phyloP scores from a whole-genome alignment of 2,329 filamentous ascomycete genomes.

The Pseudogymnoascus verrucosus region DNA sequence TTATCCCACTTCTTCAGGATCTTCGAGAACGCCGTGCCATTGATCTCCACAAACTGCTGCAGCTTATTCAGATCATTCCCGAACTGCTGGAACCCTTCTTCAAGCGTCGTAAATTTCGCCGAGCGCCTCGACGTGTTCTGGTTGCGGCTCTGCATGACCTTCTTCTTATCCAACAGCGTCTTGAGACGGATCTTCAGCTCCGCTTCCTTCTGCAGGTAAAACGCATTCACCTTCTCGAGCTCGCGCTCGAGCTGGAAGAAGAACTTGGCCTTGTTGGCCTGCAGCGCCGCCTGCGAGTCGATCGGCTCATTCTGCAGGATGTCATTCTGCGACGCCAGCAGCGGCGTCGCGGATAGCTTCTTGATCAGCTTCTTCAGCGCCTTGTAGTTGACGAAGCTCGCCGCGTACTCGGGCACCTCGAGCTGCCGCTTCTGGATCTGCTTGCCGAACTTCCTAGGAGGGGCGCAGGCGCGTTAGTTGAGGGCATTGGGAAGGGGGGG shows the following conservation, averaged over 20 bases:
- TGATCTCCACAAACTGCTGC: constrained; percentile 97
- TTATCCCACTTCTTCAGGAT: constrained; percentile 99
- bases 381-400: constrained; percentile 99
- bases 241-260: constrained; percentile 98
- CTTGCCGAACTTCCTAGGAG: constrained; percentile 94
- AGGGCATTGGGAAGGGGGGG: background rate
- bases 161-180: constrained; percentile 91
- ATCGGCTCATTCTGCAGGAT: background rate
- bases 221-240: constrained; percentile 95
- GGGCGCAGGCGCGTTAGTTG: background rate
- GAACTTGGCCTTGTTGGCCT: constrained; percentile 97
- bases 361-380: constrained; percentile 99
- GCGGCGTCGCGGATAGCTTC: constrained; percentile 86
- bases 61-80: constrained; percentile 95
- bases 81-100: constrained; percentile 96
- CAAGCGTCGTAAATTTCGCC: constrained; percentile 86
- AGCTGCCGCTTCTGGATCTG: constrained; percentile 98
- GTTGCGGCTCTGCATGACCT: constrained; percentile 71
- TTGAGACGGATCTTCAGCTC: constrained; percentile 94
- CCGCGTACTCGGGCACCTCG: constrained; percentile 97
- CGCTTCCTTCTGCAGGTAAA: constrained; percentile 95
- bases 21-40: constrained; percentile 95
- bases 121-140: constrained; percentile 76
- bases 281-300: constrained; percentile 81
- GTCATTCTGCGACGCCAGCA: constrained; percentile 63